Conservation (phyloP, 441 rosid genomes). For the Croton laevigatus region DNA sequence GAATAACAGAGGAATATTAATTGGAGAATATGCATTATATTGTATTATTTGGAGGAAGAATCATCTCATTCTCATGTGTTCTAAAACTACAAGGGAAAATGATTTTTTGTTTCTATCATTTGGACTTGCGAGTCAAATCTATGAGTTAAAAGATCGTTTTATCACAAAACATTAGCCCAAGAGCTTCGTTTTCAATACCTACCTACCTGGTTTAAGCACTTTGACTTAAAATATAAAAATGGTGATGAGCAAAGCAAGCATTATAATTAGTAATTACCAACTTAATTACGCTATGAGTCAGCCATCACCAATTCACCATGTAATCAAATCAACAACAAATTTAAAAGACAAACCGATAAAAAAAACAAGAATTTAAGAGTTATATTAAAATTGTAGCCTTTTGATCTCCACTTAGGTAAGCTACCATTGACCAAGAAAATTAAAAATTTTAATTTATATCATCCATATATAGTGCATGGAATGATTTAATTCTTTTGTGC, state of each 20-base stretch:
- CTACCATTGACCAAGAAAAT: not conserved
- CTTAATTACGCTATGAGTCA: not conserved
- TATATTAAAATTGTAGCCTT: not conserved
- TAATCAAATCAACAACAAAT: not conserved
- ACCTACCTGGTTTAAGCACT: not conserved
- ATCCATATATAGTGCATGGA: too few relatives aligned
- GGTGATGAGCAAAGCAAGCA: too few relatives aligned
- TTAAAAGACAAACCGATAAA: not conserved
- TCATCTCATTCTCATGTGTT: not conserved
- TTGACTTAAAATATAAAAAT: too few relatives aligned
- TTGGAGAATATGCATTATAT: not conserved
- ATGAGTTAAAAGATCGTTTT: too few relatives aligned
- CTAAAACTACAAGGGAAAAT: too few relatives aligned
- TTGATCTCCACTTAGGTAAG: not conserved
- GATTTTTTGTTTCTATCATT: too few relatives aligned
- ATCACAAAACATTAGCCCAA: too few relatives aligned
- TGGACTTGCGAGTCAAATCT: too few relatives aligned
- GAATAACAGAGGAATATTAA: not conserved
- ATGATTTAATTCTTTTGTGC: too few relatives aligned
- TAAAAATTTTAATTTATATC: too few relatives aligned
- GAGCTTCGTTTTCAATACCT: too few relatives aligned
- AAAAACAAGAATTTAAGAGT: not conserved
- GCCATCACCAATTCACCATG: slow-evolving; percentile 6
- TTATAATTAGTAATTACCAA: not conserved
- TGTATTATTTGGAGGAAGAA: not conserved